A percentile compares a stretch with the other conserved stretches of the same genome.
phyloP scores from a whole-genome alignment of 495 filamentous ascomycete genomes.

The Lophiotrema nucula region DNA sequence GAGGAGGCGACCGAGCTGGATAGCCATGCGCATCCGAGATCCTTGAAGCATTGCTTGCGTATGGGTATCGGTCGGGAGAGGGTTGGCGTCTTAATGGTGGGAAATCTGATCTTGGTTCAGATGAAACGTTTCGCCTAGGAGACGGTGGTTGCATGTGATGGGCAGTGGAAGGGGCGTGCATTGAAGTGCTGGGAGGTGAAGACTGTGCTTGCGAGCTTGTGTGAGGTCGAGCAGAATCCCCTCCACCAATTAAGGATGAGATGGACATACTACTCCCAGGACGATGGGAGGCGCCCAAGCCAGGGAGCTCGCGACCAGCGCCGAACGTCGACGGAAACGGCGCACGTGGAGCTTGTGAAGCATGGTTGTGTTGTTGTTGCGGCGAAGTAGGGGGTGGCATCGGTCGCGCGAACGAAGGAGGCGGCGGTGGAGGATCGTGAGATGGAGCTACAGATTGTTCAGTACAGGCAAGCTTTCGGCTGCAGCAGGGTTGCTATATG shows the following conservation, averaged over 20 bases:
- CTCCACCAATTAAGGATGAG: slow-evolving; percentile 78
- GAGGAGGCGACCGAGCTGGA: slow-evolving; percentile 26
- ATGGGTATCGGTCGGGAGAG: slow-evolving; percentile 32
- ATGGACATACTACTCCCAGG: slow-evolving; percentile 91
- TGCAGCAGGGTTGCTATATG: slow-evolving; percentile 5
- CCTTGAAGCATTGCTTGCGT: slow-evolving; percentile 15
- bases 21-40: slow-evolving; percentile 19
- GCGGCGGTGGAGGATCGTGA: slow-evolving; percentile 43
- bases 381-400: slow-evolving; percentile 64
- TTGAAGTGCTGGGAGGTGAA: slow-evolving; percentile 20
- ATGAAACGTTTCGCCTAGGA: slow-evolving; percentile 30
- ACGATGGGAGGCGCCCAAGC: slow-evolving; percentile 49
- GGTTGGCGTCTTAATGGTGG: slow-evolving; percentile 24
- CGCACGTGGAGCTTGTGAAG: slow-evolving; percentile 20
- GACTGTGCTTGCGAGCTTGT: slow-evolving; percentile 28
- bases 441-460: slow-evolving; percentile 21
- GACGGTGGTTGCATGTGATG: slow-evolving; percentile 43
- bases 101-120: slow-evolving; percentile 30
- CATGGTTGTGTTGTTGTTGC: slow-evolving; percentile 51
- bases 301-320: slow-evolving; percentile 52
- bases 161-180: slow-evolving; percentile 18
- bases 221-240: slow-evolving; percentile 36
- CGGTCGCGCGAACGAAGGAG: slow-evolving; percentile 50
- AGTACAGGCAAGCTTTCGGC: slow-evolving; percentile 13
- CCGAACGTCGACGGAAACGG: slow-evolving; percentile 49